Percentiles rank a stretch among this genome's conserved stretches.
These are phyloP conservation scores for Gracilaria gracilis DNA, from an alignment of 23 red algal genomes.

Conservation along the genomic window DNA sequence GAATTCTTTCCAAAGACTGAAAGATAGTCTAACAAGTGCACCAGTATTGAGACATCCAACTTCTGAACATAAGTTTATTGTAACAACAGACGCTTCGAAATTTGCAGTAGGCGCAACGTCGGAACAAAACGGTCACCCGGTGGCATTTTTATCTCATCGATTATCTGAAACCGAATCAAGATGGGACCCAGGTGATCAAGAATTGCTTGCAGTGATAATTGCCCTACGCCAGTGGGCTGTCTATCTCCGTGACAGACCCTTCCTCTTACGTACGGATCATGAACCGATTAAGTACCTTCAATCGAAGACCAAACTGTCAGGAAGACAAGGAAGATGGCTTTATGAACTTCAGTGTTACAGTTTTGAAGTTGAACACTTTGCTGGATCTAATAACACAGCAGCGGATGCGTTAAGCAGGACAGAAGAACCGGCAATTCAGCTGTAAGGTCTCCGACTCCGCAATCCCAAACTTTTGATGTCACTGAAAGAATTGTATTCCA, in stretches of 20 bases:
- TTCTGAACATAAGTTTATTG: neutral
- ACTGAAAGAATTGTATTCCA: too few species aligned
- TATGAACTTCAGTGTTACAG: neutral
- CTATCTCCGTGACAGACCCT: neutral
- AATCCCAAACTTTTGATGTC: too few species aligned
- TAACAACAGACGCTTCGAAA: neutral
- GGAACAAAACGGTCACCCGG: neutral
- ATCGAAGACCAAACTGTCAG: too few species aligned
- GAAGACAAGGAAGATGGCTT: neutral
- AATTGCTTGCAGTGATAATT: neutral
- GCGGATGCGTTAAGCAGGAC: neutral
- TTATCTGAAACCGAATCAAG: neutral
- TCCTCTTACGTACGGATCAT: neutral
- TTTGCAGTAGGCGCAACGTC: neutral
- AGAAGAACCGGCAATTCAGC: too few species aligned
- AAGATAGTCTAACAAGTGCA: neutral
- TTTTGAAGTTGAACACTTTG: neutral
- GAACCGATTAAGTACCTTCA: neutral
- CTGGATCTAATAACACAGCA: neutral
- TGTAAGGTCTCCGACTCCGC: too few species aligned
- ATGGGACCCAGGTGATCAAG: conserved; percentile 15
- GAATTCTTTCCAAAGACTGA: neutral
- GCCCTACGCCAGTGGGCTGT: neutral
- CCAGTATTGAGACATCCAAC: neutral
- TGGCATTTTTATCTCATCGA: conserved; percentile 2